phyloP scores from a whole-genome alignment of 768 basidiomycete genomes.

The Astraeus odoratus region DNA sequence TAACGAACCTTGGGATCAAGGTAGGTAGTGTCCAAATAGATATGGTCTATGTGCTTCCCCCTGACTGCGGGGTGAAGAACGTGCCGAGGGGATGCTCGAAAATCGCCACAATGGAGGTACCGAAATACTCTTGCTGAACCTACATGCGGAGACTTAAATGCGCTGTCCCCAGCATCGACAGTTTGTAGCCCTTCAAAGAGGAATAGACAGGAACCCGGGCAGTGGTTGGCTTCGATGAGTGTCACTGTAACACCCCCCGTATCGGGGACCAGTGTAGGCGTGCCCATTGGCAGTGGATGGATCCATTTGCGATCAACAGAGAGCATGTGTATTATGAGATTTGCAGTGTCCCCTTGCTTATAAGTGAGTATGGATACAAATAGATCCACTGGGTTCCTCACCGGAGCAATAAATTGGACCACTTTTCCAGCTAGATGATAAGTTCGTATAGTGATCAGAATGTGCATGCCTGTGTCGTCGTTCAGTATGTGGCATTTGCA shows the following conservation, averaged over 20 bases:
- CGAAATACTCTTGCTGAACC: conserved; percentile 68
- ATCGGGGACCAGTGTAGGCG: conserved; percentile 65
- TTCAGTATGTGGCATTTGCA: conserved; percentile 8
- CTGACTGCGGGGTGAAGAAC: conserved; percentile 77
- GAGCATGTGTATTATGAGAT: conserved; percentile 87
- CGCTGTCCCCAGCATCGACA: conserved; percentile 78
- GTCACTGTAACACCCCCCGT: conserved; percentile 86
- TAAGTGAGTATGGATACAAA: conserved; percentile 1
- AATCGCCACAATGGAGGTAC: conserved; percentile 95
- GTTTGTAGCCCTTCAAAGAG: conserved; percentile 92
- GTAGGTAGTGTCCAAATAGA: conserved; percentile 97
- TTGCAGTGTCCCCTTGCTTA: conserved; percentile 67
- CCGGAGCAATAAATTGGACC: conserved; percentile 95
- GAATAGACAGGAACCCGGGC: conserved; percentile 93
- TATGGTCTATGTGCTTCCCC: conserved; percentile 75
- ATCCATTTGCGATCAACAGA: conserved; percentile 88
- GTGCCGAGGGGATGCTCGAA: conserved; percentile 84
- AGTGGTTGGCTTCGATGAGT: conserved; percentile 97
- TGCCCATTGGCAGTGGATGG: conserved; percentile 76
- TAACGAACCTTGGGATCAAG: conserved; percentile 70
- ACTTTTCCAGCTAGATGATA: conserved; percentile 80
- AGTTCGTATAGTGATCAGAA: conserved; percentile 93
- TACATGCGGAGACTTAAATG: conserved; percentile 61
- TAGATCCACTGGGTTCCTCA: conserved; percentile 6
- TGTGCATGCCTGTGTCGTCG: conserved; percentile 72